Evolutionary conservation across 768 basidiomycete genomes (phyloP), one percentile per base, ranked within the genome.

Genomic region (Podaxis sp.): DNA sequence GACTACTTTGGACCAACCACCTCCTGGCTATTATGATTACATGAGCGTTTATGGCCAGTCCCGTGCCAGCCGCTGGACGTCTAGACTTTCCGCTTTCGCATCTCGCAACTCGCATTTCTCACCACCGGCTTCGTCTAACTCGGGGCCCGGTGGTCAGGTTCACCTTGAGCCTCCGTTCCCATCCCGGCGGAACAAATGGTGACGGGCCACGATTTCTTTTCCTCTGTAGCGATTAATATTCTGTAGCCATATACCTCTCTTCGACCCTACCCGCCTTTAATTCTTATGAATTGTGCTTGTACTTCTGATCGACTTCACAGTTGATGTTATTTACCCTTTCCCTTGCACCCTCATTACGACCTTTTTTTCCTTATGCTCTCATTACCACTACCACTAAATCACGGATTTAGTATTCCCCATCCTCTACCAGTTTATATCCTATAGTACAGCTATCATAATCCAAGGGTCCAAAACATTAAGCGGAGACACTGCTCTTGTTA

Each of bases 1-100:
- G 2, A 40, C 33, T 22, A 60, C 49, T n/a, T 19, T 52, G 3
- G 49, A 60, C 13, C 1, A 22, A 51, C 59, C 59, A 8, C 59
- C 59, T 26, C 59, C 59, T 9, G 33, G 49, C 12, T 60, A 60
- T 39, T 40, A 60, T 15, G 59, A 60, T 6, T 39, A 24, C 24
- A 6, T 52, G 7, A 26, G 19, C 24, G 0, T 38, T 2, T 28
- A 19, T 17, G 0, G 8, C 1, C 49, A 28, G 49, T 51, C 22
- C 13, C 49, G 26, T 24, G 44, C 44, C n/a, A 46, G 44, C 44
- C 49, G 26, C 7, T 28, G 49, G 49, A 13, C 19, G 12, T 24
- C 24, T 2, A 24, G 49, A 4, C 22, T 13, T 8, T 13, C 49
- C 24, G 13, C 5, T 12, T 28, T 26, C 3, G 26, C 15, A 13